A percentile compares a stretch with the other conserved stretches of the same genome.
Evolutionary conservation across 2,329 filamentous ascomycete species (phyloP).

Genomic region (Fusarium brachygibbosum): DNA sequence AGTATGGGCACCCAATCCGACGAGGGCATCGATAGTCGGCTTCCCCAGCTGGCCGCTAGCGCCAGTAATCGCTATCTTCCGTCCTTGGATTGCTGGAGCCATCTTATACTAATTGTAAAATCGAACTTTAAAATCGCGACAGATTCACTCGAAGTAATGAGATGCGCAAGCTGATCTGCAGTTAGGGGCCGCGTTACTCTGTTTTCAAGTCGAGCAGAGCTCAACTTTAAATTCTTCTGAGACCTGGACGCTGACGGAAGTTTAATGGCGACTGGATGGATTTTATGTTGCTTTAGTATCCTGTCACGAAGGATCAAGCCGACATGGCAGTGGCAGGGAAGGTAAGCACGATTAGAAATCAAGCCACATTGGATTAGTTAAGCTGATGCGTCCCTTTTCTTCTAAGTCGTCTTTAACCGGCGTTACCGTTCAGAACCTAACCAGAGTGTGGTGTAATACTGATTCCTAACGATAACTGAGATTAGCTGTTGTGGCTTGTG

Average conservation of each 20-base stretch:
- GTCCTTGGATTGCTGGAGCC: conserved; percentile 7
- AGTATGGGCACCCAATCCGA: conserved; percentile 9
- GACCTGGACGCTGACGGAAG: background rate
- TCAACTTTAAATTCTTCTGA: background rate
- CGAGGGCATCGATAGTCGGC: conserved; percentile 7
- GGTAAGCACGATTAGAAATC: background rate
- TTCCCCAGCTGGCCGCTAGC: conserved; percentile 14
- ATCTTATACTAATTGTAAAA: conserved; percentile 6
- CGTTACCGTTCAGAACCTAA: background rate
- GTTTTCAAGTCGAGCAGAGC: background rate
- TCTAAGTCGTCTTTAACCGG: background rate
- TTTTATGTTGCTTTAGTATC: background rate
- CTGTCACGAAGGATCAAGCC: background rate
- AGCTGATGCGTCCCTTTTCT: background rate
- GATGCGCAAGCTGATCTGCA: background rate
- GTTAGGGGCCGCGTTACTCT: background rate
- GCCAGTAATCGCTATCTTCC: conserved; percentile 17
- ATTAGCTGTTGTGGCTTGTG: background rate
- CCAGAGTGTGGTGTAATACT: background rate
- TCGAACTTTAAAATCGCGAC: background rate
- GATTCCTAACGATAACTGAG: background rate
- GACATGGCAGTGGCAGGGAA: background rate
- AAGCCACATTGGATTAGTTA: conserved; percentile 1
- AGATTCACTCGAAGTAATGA: background rate
- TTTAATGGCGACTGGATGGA: background rate